phyloP scores from a whole-genome alignment of 352 stramenopile genomes.

The Phytophthora sp. region DNA sequence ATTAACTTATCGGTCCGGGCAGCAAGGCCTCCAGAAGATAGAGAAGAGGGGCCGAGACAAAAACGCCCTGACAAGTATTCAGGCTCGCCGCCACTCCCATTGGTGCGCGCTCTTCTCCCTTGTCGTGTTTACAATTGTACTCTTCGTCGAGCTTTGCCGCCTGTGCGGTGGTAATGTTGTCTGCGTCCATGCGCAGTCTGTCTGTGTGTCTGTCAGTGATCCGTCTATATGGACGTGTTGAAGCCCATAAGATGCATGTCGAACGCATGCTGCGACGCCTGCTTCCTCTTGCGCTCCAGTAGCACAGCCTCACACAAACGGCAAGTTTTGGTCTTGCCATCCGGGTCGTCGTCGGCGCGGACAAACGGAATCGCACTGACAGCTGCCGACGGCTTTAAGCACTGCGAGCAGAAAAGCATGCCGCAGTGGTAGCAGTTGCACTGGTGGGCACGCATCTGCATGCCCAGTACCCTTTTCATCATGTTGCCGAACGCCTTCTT shows the following conservation, averaged over 20 bases:
- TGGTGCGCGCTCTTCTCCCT: conserved; percentile 26
- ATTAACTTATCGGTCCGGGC: conserved; percentile 42
- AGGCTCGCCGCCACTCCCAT: conserved; percentile 25
- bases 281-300: conserved; percentile 61
- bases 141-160: conserved; percentile 28
- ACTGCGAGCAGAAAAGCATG: conserved; percentile 74
- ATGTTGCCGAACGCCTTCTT: conserved; percentile 63
- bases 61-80: conserved; percentile 12
- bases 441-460: conserved; percentile 50
- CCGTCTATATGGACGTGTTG: conserved; percentile 34
- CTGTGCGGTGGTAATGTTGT: conserved; percentile 22
- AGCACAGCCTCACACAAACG: conserved; percentile 68
- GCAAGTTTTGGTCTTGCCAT: conserved; percentile 63
- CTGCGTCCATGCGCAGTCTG: conserved; percentile 30
- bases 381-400: conserved; percentile 58
- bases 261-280: conserved; percentile 52
- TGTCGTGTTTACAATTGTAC: conserved; percentile 26
- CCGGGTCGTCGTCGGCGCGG: conserved; percentile 58
- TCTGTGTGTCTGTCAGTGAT: conserved; percentile 14
- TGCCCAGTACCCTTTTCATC: conserved; percentile 59
- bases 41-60: conserved; percentile 27
- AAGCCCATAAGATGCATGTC: conserved; percentile 69
- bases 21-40: conserved; percentile 22
- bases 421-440: conserved; percentile 88
- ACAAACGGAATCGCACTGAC: conserved; percentile 59